Base-by-base conservation (phyloP, 1,139 yeast genomes). In the Candida sp. region DNA sequence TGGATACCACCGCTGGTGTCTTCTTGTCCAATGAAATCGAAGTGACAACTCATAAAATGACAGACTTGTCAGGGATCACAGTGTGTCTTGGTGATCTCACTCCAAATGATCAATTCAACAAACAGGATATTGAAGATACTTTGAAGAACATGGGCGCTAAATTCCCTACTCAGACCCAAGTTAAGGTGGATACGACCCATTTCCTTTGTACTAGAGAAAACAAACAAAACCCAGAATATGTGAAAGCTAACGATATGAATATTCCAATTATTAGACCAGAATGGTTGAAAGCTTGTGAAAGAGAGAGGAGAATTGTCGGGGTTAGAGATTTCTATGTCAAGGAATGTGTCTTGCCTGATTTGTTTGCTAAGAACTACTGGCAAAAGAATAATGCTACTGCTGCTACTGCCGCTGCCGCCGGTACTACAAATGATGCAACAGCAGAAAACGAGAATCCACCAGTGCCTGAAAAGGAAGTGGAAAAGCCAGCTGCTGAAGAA, bases 181-280 rank as follows among this genome's bases (percentile, higher is more conserved):
- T 94, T 51, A 82, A 83, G 58, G 90, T 93, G 49, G 98, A 94
- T 63, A 94, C 99, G 1, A 94, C 99, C 1, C 99, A 96, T 67
- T 94, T 88, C 63, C 79, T 94, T 12, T 88, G 97, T 59, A 89
- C 97, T 1, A 66, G 80, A 54, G 79, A 78, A 51, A 88, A 85
- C 57, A 72, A 77, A 51, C 84, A 83, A 27, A 77, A 80, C 48
- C 70, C 81, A 2, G 91, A 88, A 63, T 90, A 78, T 73, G 76
- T 85, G 57, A 88, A 86, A 66, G 99, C 99, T 1, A 80, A 83
- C 55, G 93, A 88, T 53, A 82, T 86, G 78, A 94, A 93, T 66
- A 92, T 94, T 52, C 99, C 99, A 3, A 84, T 94, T 42, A 94
- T 94, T 28, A 83, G 97, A 67, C 99, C 99, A 0, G 98, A 94